phyloP scores from a whole-genome alignment of 345 rosid genomes.

The Trapa bicornis region DNA sequence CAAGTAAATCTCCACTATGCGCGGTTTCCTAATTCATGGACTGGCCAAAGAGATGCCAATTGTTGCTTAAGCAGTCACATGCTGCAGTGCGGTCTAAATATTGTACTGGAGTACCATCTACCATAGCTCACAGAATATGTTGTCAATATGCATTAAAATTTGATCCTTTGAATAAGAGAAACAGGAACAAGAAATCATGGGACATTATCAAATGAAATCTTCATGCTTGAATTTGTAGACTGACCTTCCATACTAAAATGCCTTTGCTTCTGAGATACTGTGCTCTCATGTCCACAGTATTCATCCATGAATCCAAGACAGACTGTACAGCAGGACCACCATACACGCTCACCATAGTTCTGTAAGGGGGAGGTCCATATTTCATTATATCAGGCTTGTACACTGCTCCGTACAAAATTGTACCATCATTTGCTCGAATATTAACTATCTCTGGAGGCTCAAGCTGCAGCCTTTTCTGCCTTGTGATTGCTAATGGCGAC shows the following conservation, averaged over 20 bases:
- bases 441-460: constrained; percentile 70
- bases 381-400: constrained; percentile 60
- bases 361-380: constrained; percentile 93
- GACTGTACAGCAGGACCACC: constrained; percentile 83
- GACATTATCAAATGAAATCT: neutral
- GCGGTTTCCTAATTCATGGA: no score
- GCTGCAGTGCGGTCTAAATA: no score
- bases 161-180: no score
- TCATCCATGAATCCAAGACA: constrained; percentile 70
- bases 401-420: constrained; percentile 57
- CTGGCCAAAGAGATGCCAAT: no score
- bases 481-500: constrained; percentile 41
- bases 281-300: constrained; percentile 87
- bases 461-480: constrained; percentile 44
- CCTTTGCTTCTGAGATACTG: constrained; percentile 85
- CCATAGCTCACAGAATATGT: no score
- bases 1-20: no score
- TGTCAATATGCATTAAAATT: no score
- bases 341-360: constrained; percentile 66
- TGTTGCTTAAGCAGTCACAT: no score
- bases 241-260: constrained; percentile 87
- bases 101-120: no score
- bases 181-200: neutral
- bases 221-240: neutral
- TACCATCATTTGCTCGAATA: constrained; percentile 63